These are phyloP conservation scores for Zasmidium cellare DNA, from an alignment of 2,329 filamentous ascomycete species.

Conservation along the genomic window DNA sequence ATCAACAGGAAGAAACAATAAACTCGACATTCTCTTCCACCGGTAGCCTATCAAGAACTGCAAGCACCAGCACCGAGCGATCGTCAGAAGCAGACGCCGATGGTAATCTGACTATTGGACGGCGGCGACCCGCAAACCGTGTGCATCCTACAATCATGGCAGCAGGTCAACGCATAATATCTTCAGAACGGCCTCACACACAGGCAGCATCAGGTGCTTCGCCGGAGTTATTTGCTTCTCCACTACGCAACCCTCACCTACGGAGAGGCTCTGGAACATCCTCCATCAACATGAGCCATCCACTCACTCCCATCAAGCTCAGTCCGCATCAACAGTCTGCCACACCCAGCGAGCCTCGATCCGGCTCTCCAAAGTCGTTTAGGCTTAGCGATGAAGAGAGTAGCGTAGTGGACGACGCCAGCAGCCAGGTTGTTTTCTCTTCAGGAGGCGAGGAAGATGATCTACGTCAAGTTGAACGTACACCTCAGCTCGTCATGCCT, in stretches of 20 bases:
- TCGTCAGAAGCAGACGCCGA: constrained; percentile 22
- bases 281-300: constrained; percentile 37
- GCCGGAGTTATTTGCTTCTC: constrained; percentile 24
- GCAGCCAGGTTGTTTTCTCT: constrained; percentile 55
- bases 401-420: constrained; percentile 53
- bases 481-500: constrained; percentile 93
- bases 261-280: constrained; percentile 29
- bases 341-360: constrained; percentile 60
- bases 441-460: constrained; percentile 60
- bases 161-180: constrained; percentile 36
- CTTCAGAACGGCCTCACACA: constrained; percentile 25
- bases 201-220: constrained; percentile 22
- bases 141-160: constrained; percentile 37
- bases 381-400: constrained; percentile 60
- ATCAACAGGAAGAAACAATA: constrained; percentile 49
- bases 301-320: constrained; percentile 49
- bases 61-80: constrained; percentile 26
- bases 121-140: constrained; percentile 35
- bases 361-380: constrained; percentile 59
- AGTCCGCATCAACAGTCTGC: constrained; percentile 52
- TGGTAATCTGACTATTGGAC: constrained; percentile 14
- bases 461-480: constrained; percentile 31
- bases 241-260: constrained; percentile 22
- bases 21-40: constrained; percentile 41
- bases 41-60: constrained; percentile 25